A percentile compares a stretch with the other conserved stretches of the same genome.
These are phyloP conservation scores for Chloris gayana DNA, from an alignment of 176 grass and related monocot species.

Conservation along the genomic window DNA sequence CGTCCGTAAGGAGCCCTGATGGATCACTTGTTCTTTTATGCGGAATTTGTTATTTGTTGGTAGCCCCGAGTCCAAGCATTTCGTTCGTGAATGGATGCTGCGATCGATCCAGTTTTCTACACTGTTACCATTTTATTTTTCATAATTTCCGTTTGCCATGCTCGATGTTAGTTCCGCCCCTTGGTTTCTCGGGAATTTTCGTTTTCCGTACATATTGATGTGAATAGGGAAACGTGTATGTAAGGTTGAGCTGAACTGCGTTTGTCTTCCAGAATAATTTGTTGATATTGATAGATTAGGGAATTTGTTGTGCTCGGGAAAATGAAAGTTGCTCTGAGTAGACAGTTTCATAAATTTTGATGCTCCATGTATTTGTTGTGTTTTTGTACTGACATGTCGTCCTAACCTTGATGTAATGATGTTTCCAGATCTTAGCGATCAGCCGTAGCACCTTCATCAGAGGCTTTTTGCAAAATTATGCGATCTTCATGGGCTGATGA, in stretches of 20 bases:
- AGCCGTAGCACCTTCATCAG: constrained; percentile 26
- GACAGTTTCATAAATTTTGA: background rate
- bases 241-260: background rate
- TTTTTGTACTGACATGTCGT: constrained; percentile 5
- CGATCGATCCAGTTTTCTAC: background rate
- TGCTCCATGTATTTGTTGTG: background rate
- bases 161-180: background rate
- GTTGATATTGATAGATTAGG: no score
- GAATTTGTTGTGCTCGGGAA: background rate
- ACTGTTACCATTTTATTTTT: background rate
- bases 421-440: constrained; percentile 40
- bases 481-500: constrained; percentile 13
- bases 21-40: background rate
- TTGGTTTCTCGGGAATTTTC: background rate
- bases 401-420: background rate
- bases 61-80: background rate
- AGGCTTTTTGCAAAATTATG: constrained; percentile 43
- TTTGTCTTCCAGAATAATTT: background rate
- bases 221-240: background rate
- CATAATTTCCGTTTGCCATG: background rate
- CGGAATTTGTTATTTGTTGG: background rate
- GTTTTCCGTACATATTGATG: background rate
- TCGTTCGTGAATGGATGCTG: background rate
- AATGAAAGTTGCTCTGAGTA: background rate
- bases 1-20: background rate